Base-by-base conservation (phyloP, 2,329 filamentous ascomycete species). In the Fusarium tricinctum region DNA sequence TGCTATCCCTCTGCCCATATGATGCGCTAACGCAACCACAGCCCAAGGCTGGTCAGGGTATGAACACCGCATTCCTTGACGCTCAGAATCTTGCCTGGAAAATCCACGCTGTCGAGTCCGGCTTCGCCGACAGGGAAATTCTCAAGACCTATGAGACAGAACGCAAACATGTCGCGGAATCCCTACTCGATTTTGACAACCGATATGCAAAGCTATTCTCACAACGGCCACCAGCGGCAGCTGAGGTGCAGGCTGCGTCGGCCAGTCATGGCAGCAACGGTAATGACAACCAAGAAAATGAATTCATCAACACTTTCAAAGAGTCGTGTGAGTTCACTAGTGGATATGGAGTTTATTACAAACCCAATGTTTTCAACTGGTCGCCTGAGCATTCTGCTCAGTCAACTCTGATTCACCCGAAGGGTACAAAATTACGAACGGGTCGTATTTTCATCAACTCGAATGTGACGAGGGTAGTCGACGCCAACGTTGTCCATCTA, bases 41-140 rank as follows among this genome's bases (percentile, higher is more conserved):
- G 86, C 91, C 91, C 38, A 93, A 92, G 81, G 91, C 91, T 32
- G 91, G 91, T 2, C 91, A 93, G 78, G 91, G 91, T 30, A 93
- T 93, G 91, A 93, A 93, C 74, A 91, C 91, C 1, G 91, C 90
- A 5, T 93, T 93, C 80, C 82, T 92, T 51, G 91, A 95, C 71
- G 93, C 93, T 1, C 88, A 93, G 63, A 98, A 97, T 78, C 84
- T 98, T 40, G 94, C 94, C 9, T 98, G 94, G 94, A 98, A 98
- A 82, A 92, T 97, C 51, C 94, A 97, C 76, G 89, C 92, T 35
- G 95, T 97, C 12, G 94, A 97, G 77, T 85, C 86, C 26, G 93
- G 93, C 14, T 92, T 97, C 70, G 92, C 93, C 2, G 81, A 89
- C 30, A 90, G 92, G 63, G 87, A 88, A 5, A 84, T 96, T 19